Conservation (phyloP, 2,329 filamentous ascomycete genomes). For the Epichloe aotearoae region DNA sequence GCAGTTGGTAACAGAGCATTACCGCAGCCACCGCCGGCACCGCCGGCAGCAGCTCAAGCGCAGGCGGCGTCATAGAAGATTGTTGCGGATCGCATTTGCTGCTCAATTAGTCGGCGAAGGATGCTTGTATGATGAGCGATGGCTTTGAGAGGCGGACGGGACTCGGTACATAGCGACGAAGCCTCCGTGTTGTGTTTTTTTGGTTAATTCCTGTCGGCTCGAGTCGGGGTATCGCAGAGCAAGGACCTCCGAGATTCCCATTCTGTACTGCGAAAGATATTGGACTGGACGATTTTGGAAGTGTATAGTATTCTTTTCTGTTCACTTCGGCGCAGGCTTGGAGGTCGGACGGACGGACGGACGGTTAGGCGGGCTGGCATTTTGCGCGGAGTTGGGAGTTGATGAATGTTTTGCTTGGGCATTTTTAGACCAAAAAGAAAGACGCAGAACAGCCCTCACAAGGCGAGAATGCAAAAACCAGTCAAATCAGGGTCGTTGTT, state of each 20-base stretch:
- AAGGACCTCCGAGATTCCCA: too few relatives aligned
- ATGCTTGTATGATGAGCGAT: conserved; percentile 11
- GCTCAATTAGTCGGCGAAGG: conserved; percentile 1
- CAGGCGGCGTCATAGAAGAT: conserved; percentile 14
- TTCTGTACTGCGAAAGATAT: not conserved
- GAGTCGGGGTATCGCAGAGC: not conserved
- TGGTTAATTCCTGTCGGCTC: not conserved
- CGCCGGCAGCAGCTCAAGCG: conserved; percentile 10
- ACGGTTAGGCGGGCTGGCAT: conserved; percentile 11
- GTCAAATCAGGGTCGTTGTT: not conserved
- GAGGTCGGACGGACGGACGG: conserved; percentile 1
- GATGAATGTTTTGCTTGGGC: conserved; percentile 1
- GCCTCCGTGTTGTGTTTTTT: not conserved
- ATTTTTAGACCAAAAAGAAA: not conserved
- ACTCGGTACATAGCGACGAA: conserved; percentile 2
- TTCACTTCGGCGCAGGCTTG: not conserved
- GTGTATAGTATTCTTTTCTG: conserved; percentile 7
- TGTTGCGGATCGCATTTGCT: not conserved
- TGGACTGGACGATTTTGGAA: not conserved
- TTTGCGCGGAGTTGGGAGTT: conserved; percentile 26
- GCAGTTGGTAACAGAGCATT: conserved; percentile 3
- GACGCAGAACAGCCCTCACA: conserved; percentile 8
- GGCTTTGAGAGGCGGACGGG: conserved; percentile 1
- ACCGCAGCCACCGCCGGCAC: conserved; percentile 6
- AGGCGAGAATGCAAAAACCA: conserved; percentile 8